Percentiles rank a stretch among this genome's conserved stretches.
These are phyloP conservation scores for Catunica adiposa DNA, from an alignment of 2,329 filamentous ascomycete species.

Conservation along the genomic window DNA sequence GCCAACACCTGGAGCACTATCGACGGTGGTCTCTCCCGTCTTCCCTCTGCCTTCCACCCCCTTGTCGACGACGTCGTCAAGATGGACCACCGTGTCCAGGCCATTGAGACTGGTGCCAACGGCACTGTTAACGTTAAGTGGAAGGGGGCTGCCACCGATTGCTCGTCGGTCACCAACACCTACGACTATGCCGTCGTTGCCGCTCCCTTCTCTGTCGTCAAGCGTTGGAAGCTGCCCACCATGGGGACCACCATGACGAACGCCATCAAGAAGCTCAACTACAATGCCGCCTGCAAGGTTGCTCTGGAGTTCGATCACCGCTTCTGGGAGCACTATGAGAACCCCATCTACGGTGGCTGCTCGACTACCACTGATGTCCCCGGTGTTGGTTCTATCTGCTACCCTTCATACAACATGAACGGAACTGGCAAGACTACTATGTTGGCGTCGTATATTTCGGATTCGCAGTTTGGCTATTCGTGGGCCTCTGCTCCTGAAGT, in stretches of 20 bases:
- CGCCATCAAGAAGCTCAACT: constrained; percentile 31
- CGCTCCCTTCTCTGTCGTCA: constrained; percentile 46
- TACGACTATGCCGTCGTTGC: constrained; percentile 54
- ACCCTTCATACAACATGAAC: constrained; percentile 51
- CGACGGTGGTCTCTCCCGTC: constrained; percentile 36
- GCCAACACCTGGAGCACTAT: constrained; percentile 25
- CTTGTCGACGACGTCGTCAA: constrained; percentile 39
- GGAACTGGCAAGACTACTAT: constrained; percentile 44
- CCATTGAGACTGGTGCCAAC: constrained; percentile 34
- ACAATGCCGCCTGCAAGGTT: constrained; percentile 36
- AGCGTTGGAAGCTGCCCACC: constrained; percentile 41
- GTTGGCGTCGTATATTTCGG: constrained; percentile 40
- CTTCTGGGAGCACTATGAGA: constrained; percentile 36
- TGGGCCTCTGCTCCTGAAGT: constrained; percentile 34
- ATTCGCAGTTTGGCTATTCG: constrained; percentile 22
- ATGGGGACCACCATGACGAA: constrained; percentile 27
- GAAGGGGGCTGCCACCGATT: constrained; percentile 28
- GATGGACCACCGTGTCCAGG: constrained; percentile 39
- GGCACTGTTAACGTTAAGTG: constrained; percentile 42
- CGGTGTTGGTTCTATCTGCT: constrained; percentile 46
- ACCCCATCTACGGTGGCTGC: constrained; percentile 48
- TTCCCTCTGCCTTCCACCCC: constrained; percentile 46
- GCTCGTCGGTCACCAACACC: constrained; percentile 28
- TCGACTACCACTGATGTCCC: constrained; percentile 37
- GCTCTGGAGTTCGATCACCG: constrained; percentile 52